Conservation (phyloP, 805 yeast genomes). For the Metschnikowia aberdeeniae region DNA sequence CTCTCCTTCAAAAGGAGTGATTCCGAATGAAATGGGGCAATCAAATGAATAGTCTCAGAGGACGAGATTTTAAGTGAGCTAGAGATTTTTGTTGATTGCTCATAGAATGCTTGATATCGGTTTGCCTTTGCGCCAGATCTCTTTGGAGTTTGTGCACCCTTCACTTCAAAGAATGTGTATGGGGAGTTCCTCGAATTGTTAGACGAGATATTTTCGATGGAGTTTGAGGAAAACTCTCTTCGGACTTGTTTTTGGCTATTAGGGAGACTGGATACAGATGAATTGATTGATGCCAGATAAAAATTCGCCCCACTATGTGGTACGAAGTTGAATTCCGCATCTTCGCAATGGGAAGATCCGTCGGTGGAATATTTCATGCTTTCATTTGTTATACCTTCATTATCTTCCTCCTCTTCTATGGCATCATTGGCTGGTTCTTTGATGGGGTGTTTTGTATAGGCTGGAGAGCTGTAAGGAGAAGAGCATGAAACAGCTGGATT, state of each 20-base stretch:
- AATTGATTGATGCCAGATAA: conserved; percentile 26
- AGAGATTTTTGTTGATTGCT: conserved; percentile 40
- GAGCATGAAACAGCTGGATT: background rate
- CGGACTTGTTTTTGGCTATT: conserved; percentile 5
- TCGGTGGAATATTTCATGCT: background rate
- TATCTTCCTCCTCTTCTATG: conserved; percentile 21
- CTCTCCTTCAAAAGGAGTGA: background rate
- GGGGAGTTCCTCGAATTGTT: conserved; percentile 31
- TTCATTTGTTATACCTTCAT: conserved; percentile 10
- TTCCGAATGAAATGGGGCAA: conserved; percentile 1
- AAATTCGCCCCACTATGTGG: conserved; percentile 1
- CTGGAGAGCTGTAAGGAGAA: conserved; percentile 16
- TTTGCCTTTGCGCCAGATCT: conserved; percentile 42
- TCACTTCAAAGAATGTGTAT: conserved; percentile 8
- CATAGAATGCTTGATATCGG: conserved; percentile 46
- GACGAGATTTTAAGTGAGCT: conserved; percentile 39
- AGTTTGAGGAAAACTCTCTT: conserved; percentile 6
- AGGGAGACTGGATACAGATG: conserved; percentile 31
- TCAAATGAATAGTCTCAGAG: conserved; percentile 26
- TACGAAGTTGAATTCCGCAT: background rate
- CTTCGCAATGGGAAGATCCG: background rate
- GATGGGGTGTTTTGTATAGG: conserved; percentile 28
- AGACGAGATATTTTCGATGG: conserved; percentile 32
- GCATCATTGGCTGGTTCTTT: conserved; percentile 22
- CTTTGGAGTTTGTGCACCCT: conserved; percentile 21